phyloP scores from a whole-genome alignment of 345 rosid genomes.

The Murraya paniculata region DNA sequence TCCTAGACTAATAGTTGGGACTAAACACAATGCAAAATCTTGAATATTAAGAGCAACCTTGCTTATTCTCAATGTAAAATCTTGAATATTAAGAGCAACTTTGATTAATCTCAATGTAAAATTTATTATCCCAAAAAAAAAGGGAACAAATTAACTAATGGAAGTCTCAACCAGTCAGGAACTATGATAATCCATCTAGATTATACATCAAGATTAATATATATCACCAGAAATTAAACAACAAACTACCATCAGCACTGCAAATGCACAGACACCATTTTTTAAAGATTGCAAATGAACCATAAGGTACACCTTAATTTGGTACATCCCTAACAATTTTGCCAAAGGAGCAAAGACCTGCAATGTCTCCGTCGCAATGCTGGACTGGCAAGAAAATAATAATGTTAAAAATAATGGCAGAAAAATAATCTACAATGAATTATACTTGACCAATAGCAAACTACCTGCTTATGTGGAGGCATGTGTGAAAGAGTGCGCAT shows the following conservation, averaged over 20 bases:
- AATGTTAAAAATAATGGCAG: slow-evolving; percentile 23
- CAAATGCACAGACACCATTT: slow-evolving; percentile 5
- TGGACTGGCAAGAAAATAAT: slow-evolving; percentile 57
- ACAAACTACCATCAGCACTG: slow-evolving; percentile 1
- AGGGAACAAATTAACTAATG: not conserved
- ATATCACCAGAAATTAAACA: not conserved
- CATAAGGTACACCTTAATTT: slow-evolving; percentile 69
- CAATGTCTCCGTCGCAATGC: slow-evolving; percentile 94
- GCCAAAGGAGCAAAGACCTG: slow-evolving; percentile 99
- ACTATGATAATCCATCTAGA: not conserved
- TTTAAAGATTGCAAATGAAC: not conserved
- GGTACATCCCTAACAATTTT: slow-evolving; percentile 95
- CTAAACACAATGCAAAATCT: not conserved
- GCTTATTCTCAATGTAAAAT: not conserved
- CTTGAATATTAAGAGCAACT: not conserved
- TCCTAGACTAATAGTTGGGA: not conserved
- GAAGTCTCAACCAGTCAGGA: slow-evolving; percentile 1
- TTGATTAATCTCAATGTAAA: not conserved
- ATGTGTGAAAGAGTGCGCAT: slow-evolving; percentile 94
- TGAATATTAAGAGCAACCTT: not conserved
- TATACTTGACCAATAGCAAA: slow-evolving; percentile 10
- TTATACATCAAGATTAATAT: not conserved
- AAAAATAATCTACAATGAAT: slow-evolving; percentile 11
- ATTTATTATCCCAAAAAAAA: not conserved
- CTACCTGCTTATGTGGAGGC: slow-evolving; percentile 98